Conservation (phyloP, 441 rosid species). For the Bruguiera hainesii region DNA sequence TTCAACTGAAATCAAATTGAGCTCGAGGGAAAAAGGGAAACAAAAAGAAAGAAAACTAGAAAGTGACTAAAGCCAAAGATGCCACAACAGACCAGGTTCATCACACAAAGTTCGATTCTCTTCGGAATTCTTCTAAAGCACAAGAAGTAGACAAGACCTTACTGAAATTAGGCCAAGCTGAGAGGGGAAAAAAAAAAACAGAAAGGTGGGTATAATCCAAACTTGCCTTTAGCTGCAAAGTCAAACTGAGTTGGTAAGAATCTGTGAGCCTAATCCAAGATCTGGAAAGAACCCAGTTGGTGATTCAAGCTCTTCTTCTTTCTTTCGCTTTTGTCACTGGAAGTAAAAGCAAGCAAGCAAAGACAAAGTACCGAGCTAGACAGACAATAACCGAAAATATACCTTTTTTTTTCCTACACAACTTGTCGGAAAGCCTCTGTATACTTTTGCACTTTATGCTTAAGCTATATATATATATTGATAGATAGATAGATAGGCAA, state of each 20-base stretch:
- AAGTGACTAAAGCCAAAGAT: slow-evolving; percentile 6
- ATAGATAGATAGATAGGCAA: too few species aligned
- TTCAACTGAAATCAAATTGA: not conserved
- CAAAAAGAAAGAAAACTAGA: too few species aligned
- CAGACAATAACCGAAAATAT: not conserved
- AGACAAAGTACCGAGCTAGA: not conserved
- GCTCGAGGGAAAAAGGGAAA: not conserved
- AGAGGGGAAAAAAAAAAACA: not conserved
- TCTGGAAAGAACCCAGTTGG: slow-evolving; percentile 35
- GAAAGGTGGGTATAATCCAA: not conserved
- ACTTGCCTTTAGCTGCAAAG: slow-evolving; percentile 38
- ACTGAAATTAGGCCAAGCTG: not conserved
- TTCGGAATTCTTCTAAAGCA: slow-evolving; percentile 1
- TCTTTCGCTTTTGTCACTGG: slow-evolving; percentile 11
- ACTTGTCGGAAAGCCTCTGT: too few species aligned
- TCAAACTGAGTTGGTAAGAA: slow-evolving; percentile 25
- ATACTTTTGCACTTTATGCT: too few species aligned
- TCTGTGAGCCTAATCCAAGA: slow-evolving; percentile 31
- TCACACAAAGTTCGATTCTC: slow-evolving; percentile 1
- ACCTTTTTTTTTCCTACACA: too few species aligned
- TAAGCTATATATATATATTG: too few species aligned
- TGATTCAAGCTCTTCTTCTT: slow-evolving; percentile 22
- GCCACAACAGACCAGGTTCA: not conserved
- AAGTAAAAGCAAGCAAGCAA: not conserved
- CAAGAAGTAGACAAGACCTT: not conserved